Evolutionary conservation across 2,329 filamentous ascomycete species (phyloP).

Genomic region (Neurospora sp.): DNA sequence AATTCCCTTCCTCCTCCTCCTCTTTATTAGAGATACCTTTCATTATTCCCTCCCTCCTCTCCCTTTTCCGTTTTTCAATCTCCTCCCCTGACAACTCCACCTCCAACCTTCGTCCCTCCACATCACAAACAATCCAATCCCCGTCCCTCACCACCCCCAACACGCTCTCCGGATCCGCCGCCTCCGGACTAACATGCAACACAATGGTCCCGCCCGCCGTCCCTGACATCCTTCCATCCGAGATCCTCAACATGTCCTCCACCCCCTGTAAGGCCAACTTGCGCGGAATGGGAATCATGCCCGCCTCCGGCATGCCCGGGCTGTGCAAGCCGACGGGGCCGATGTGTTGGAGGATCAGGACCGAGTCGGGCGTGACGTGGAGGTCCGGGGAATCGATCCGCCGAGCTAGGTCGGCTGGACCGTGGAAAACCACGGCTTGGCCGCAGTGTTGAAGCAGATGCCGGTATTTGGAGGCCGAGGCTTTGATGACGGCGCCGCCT

Average conservation of each 20-base stretch:
- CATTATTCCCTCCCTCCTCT: conserved; percentile 24
- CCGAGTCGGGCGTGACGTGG: conserved; percentile 48
- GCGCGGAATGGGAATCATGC: conserved; percentile 54
- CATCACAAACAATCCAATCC: conserved; percentile 71
- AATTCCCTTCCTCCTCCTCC: conserved; percentile 1
- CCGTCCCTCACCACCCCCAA: conserved; percentile 69
- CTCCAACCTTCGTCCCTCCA: conserved; percentile 50
- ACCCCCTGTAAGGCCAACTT: conserved; percentile 68
- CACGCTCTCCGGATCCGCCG: conserved; percentile 63
- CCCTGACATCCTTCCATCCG: conserved; percentile 79
- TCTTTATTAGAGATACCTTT: conserved; percentile 7
- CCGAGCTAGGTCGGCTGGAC: conserved; percentile 64
- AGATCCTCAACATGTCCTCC: conserved; percentile 72
- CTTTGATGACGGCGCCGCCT: conserved; percentile 78
- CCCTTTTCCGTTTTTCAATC: conserved; percentile 48
- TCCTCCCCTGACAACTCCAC: conserved; percentile 60
- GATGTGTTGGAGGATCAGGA: conserved; percentile 79
- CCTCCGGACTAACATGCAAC: conserved; percentile 79
- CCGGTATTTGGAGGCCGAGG: conserved; percentile 75
- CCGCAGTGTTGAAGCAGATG: conserved; percentile 37
- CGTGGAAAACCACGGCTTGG: conserved; percentile 54
- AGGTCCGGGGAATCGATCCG: conserved; percentile 50
- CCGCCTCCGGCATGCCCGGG: conserved; percentile 88
- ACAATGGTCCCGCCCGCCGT: conserved; percentile 86
- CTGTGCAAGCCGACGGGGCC: conserved; percentile 66